These are phyloP conservation scores for Annulohypoxylon stygium DNA, from an alignment of 495 filamentous ascomycete species.

Conservation along the genomic window DNA sequence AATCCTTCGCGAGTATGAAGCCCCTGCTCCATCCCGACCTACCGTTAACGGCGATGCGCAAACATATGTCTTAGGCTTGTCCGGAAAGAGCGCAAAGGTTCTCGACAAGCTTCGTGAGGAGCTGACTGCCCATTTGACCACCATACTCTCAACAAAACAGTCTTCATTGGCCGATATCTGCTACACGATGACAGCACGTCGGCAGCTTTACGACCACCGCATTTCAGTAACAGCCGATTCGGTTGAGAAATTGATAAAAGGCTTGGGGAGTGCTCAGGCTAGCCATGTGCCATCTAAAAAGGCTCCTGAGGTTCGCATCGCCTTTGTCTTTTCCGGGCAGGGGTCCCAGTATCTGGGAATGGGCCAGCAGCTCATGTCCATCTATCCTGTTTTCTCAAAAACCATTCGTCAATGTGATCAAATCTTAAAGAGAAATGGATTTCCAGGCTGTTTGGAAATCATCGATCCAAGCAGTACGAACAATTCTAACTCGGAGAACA, in stretches of 20 bases:
- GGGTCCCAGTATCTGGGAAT: conserved; percentile 14
- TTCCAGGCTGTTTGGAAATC: conserved; percentile 10
- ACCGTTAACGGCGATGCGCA: conserved; percentile 3
- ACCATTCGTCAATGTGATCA: conserved; percentile 6
- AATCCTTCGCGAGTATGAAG: conserved; percentile 18
- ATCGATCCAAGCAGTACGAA: neutral
- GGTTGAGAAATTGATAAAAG: neutral
- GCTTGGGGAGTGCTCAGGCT: neutral
- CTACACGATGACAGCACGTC: conserved; percentile 15
- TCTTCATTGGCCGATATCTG: conserved; percentile 1
- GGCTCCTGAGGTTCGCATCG: neutral
- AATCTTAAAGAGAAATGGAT: conserved; percentile 9
- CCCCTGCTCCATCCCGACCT: conserved; percentile 47
- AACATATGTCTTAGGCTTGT: conserved; percentile 8
- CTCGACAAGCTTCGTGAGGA: conserved; percentile 14
- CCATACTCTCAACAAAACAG: neutral
- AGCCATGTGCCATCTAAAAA: conserved; percentile 6
- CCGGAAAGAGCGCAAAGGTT: conserved; percentile 5
- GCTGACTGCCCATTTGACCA: neutral
- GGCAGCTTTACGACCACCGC: conserved; percentile 14
- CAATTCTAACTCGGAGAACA: neutral
- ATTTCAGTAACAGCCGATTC: conserved; percentile 16
- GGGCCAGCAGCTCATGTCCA: conserved; percentile 13
- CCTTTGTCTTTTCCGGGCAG: conserved; percentile 13
- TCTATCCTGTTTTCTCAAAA: conserved; percentile 11